phyloP scores from a whole-genome alignment of 805 yeast species.

The Sungouiella thailandica region DNA sequence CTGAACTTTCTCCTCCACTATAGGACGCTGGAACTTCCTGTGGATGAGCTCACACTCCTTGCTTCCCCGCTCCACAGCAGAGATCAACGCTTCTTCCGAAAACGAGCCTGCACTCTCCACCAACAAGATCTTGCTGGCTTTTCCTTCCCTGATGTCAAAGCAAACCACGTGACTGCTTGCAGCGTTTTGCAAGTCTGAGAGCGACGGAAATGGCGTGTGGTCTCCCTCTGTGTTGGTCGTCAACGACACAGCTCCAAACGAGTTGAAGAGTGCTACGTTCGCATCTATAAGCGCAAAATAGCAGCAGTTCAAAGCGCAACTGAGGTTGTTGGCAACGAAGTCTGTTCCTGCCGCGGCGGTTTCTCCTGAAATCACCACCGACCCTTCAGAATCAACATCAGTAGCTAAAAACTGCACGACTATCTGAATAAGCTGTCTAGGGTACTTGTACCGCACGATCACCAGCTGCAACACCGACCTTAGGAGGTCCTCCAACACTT shows the following conservation, averaged over 20 bases:
- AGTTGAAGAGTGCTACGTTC: constrained; percentile 61
- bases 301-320: constrained; percentile 68
- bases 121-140: constrained; percentile 53
- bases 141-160: constrained; percentile 47
- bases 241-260: constrained; percentile 56
- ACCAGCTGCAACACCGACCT: constrained; percentile 56
- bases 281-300: constrained; percentile 77
- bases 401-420: constrained; percentile 37
- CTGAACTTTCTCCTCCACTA: constrained; percentile 43
- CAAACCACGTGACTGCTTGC: constrained; percentile 64
- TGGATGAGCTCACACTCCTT: constrained; percentile 42
- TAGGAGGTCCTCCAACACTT: constrained; percentile 66
- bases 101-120: constrained; percentile 74
- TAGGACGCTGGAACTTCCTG: constrained; percentile 39
- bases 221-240: constrained; percentile 11
- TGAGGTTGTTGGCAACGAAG: constrained; percentile 47
- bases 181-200: constrained; percentile 37
- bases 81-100: constrained; percentile 48
- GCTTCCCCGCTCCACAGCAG: constrained; percentile 49
- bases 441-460: constrained; percentile 60
- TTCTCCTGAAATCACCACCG: constrained; percentile 11
- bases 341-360: constrained; percentile 16
- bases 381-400: constrained; percentile 18
- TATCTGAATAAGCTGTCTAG: constrained; percentile 58
- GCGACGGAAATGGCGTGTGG: constrained; percentile 39